phyloP scores from a whole-genome alignment of 2,329 filamentous ascomycete genomes.

The Berkeleyomyces rouxiae region DNA sequence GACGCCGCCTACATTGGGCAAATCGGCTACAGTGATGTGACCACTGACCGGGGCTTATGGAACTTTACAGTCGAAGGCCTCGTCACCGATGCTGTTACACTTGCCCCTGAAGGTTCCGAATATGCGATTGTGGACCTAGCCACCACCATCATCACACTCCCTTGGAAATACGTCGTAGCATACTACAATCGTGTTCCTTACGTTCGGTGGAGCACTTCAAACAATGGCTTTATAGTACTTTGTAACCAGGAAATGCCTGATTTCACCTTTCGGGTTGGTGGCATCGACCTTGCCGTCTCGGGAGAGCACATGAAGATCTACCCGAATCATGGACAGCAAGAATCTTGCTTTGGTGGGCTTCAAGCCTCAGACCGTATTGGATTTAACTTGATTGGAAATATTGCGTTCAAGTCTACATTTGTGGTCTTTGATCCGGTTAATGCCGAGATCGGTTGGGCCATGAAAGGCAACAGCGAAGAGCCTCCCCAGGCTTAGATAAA shows the following conservation, averaged over 20 bases:
- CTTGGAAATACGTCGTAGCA: no score
- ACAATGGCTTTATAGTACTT: no score
- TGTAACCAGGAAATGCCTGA: conserved; percentile 22
- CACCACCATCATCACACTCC: no score
- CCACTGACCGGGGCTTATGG: conserved; percentile 46
- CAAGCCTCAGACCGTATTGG: conserved; percentile 31
- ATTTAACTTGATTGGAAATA: conserved; percentile 45
- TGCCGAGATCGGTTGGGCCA: conserved; percentile 13
- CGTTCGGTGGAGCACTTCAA: no score
- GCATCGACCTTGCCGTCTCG: conserved; percentile 39
- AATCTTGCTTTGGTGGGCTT: conserved; percentile 52
- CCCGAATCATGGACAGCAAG: conserved; percentile 24
- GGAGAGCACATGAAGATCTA: conserved; percentile 38
- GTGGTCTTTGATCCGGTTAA: conserved; percentile 25
- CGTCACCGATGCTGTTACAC: conserved; percentile 13
- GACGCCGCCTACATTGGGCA: conserved; percentile 35
- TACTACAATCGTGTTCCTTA: no score
- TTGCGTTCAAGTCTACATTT: conserved; percentile 41
- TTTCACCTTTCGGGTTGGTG: conserved; percentile 38
- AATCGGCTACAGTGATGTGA: conserved; percentile 40
- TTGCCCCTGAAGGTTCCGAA: no score
- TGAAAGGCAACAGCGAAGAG: no score
- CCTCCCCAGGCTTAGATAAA: no score
- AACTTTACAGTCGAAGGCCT: conserved; percentile 27
- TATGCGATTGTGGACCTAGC: no score